Conservation (phyloP, 305 asterid genomes). For the Fraxinus sp. region DNA sequence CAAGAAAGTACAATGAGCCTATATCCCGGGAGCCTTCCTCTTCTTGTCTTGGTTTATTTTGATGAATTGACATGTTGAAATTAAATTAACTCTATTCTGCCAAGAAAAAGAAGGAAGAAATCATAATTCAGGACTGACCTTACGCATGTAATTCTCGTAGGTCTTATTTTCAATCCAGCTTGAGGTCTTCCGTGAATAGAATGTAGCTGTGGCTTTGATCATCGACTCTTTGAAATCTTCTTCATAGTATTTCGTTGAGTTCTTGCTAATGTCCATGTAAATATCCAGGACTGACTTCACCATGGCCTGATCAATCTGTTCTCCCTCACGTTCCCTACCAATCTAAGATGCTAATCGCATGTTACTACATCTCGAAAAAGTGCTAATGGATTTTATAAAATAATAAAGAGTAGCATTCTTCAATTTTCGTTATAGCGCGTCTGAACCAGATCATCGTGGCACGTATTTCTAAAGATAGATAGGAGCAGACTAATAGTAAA, state of each 20-base stretch:
- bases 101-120: neutral
- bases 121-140: slow-evolving; percentile 30
- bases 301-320: neutral
- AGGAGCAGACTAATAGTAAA: neutral
- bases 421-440: neutral
- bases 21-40: neutral
- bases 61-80: neutral
- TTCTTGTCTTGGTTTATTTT: neutral
- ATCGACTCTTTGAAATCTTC: neutral
- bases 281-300: neutral
- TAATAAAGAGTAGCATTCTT: neutral
- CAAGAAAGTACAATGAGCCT: neutral
- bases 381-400: neutral
- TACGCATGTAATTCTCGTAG: slow-evolving; percentile 31
- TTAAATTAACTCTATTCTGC: neutral
- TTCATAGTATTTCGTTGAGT: neutral
- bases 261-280: neutral
- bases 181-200: neutral
- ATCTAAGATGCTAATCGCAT: neutral
- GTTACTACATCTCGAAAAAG: neutral
- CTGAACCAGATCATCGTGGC: neutral
- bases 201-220: neutral
- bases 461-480: neutral
- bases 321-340: neutral
- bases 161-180: slow-evolving; percentile 32